A percentile compares a stretch with the other conserved stretches of the same genome.
Conservation (phyloP, 495 filamentous ascomycete genomes). For the Aspergillus baeticus region DNA sequence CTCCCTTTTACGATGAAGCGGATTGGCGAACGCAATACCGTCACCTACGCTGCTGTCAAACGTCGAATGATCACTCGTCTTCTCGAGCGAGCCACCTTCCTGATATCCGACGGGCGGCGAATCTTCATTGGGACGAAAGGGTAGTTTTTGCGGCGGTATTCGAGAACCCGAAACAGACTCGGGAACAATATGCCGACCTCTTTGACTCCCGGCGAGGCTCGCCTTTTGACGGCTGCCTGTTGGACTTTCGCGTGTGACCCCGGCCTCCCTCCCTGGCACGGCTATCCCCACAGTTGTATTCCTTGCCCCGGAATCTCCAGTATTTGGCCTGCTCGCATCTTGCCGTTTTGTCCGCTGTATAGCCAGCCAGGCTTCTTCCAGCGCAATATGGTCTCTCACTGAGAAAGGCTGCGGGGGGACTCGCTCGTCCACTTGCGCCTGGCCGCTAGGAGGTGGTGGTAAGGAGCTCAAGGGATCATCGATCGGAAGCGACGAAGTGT, state of each 20-base stretch:
- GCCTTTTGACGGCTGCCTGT: conserved; percentile 22
- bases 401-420: conserved; percentile 74
- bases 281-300: conserved; percentile 41
- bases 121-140: conserved; percentile 7
- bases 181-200: conserved; percentile 19
- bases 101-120: conserved; percentile 15
- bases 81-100: conserved; percentile 10
- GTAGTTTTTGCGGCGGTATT: conserved; percentile 13
- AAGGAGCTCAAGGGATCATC: conserved; percentile 77
- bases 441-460: conserved; percentile 53
- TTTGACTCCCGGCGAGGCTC: conserved; percentile 28
- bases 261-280: conserved; percentile 39
- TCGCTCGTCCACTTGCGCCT: conserved; percentile 47
- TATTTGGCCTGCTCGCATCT: conserved; percentile 25
- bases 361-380: conserved; percentile 71
- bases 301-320: conserved; percentile 32
- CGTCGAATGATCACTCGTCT: conserved; percentile 10
- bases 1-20: conserved; percentile 25
- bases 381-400: conserved; percentile 65
- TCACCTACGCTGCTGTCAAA: conserved; percentile 15
- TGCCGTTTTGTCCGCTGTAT: conserved; percentile 44
- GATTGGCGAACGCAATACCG: neutral
- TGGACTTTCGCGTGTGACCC: conserved; percentile 32
- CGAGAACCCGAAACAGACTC: conserved; percentile 19
- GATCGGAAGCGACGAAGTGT: conserved; percentile 71